phyloP scores from a whole-genome alignment of 345 rosid genomes.

The Acer negundo region DNA sequence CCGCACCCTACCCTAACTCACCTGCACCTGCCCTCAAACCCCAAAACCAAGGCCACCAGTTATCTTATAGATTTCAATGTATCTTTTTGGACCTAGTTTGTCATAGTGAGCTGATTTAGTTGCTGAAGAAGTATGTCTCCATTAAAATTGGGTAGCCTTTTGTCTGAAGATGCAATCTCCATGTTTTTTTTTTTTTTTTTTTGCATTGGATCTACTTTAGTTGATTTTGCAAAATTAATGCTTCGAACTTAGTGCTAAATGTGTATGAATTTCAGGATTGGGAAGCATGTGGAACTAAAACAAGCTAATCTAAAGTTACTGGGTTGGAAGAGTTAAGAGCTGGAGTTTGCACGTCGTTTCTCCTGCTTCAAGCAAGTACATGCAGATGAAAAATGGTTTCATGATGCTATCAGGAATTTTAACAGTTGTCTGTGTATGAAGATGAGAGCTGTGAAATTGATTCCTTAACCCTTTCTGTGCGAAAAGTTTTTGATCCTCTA shows the following conservation, averaged over 20 bases:
- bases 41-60: background rate
- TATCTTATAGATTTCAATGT: background rate
- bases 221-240: background rate
- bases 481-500: background rate
- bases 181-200: background rate
- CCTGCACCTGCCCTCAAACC: background rate
- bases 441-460: background rate
- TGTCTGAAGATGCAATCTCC: background rate
- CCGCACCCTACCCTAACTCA: background rate
- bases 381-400: background rate
- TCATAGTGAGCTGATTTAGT: background rate
- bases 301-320: constrained; percentile 60
- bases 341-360: background rate
- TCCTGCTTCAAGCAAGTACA: background rate
- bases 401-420: background rate
- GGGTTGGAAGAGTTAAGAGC: constrained; percentile 65
- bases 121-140: background rate
- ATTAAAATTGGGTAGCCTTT: background rate
- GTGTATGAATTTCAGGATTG: constrained; percentile 50
- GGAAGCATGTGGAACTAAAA: constrained; percentile 74
- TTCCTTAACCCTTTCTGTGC: background rate
- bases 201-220: background rate
- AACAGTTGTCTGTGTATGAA: background rate
- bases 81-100: background rate
- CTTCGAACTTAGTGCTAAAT: background rate